Evolutionary conservation across 1,284 basidiomycete genomes (phyloP).

Genomic region (Cutaneotrichosporon sp.): DNA sequence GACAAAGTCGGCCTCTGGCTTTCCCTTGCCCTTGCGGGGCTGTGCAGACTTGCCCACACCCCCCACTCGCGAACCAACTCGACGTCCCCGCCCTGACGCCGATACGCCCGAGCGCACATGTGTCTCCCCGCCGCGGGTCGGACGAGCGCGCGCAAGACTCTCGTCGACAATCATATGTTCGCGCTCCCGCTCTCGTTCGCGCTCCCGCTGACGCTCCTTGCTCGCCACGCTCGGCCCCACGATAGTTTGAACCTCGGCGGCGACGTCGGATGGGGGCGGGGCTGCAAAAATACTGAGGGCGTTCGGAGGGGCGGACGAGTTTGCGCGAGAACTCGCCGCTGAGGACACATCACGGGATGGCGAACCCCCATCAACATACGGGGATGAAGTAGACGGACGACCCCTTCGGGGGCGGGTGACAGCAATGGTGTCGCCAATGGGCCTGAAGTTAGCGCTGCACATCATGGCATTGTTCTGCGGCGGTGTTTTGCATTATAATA

Average conservation of each 20-base stretch:
- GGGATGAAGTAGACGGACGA: constrained; percentile 7
- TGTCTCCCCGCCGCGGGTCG: constrained; percentile 21
- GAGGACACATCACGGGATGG: constrained; percentile 14
- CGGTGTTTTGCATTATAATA: no score
- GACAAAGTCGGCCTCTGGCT: constrained; percentile 35
- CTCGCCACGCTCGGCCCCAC: constrained; percentile 11
- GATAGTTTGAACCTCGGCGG: constrained; percentile 19
- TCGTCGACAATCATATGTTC: background rate
- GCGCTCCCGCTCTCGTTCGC: background rate
- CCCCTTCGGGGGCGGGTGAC: constrained; percentile 11
- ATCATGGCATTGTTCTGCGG: background rate
- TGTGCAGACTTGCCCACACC: constrained; percentile 3
- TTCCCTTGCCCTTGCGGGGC: constrained; percentile 11
- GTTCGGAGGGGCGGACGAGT: background rate
- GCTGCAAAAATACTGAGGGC: constrained; percentile 33
- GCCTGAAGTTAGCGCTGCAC: background rate
- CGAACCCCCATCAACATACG: constrained; percentile 2
- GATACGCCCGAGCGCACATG: constrained; percentile 35
- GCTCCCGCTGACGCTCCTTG: constrained; percentile 6
- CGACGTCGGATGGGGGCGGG: constrained; percentile 19
- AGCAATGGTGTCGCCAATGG: background rate
- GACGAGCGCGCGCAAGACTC: constrained; percentile 1
- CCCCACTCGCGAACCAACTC: constrained; percentile 26
- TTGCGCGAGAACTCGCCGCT: constrained; percentile 16
- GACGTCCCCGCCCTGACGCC: constrained; percentile 39